Evolutionary conservation across 176 grass and related monocot species (phyloP).

Genomic region (Avena eriantha): DNA sequence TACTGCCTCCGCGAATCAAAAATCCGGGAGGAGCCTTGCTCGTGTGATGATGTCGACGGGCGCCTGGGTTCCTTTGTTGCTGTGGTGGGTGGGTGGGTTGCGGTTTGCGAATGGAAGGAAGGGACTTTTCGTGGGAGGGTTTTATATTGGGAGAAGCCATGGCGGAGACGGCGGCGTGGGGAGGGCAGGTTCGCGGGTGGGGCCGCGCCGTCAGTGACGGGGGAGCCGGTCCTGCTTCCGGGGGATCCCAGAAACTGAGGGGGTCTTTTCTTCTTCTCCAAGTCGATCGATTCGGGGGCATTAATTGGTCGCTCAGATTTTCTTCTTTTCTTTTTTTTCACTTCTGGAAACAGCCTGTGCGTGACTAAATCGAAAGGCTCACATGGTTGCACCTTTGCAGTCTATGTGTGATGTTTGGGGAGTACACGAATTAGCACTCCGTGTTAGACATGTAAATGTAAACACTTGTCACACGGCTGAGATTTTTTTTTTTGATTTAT

Average conservation of each 20-base stretch:
- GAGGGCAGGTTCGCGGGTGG: slow-evolving; percentile 5
- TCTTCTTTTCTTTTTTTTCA: too few species aligned
- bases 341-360: too few species aligned
- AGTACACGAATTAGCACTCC: too few species aligned
- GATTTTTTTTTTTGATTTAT: too few species aligned
- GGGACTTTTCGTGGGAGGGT: not conserved
- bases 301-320: slow-evolving; percentile 33
- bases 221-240: not conserved
- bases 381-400: too few species aligned
- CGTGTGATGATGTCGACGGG: not conserved
- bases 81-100: slow-evolving; percentile 22
- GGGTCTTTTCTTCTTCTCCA: slow-evolving; percentile 54
- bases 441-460: too few species aligned
- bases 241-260: slow-evolving; percentile 45
- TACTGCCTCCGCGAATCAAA: slow-evolving; percentile 2
- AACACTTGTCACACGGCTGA: too few species aligned
- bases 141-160: slow-evolving; percentile 18
- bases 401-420: too few species aligned
- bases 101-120: slow-evolving; percentile 32
- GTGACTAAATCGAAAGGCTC: too few species aligned
- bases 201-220: slow-evolving; percentile 3
- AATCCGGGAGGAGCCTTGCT: not conserved
- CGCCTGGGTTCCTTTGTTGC: slow-evolving; percentile 19
- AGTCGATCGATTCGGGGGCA: slow-evolving; percentile 24
- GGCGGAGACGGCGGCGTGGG: not conserved